phyloP scores from a whole-genome alignment of 306 rosid species.

The Lithocarpus polystachyus region DNA sequence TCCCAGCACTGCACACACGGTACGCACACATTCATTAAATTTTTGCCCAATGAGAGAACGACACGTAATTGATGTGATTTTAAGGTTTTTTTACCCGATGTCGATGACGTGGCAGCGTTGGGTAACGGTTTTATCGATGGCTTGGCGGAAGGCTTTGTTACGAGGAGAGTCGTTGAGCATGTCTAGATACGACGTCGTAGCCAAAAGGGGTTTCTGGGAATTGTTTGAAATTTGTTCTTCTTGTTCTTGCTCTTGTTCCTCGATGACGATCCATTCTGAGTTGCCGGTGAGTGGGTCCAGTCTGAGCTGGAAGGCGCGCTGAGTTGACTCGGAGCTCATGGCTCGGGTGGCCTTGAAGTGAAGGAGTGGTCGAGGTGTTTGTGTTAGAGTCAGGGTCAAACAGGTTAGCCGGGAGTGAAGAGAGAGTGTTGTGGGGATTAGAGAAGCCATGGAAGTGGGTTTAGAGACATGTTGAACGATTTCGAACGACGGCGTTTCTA shows the following conservation, averaged over 20 bases:
- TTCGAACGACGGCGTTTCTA: not conserved
- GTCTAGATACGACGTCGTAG: slow-evolving; percentile 80
- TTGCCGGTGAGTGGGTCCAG: slow-evolving; percentile 76
- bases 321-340: slow-evolving; percentile 57
- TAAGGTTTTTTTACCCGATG: slow-evolving; percentile 54
- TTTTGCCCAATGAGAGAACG: not conserved
- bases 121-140: slow-evolving; percentile 70
- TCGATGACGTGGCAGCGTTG: slow-evolving; percentile 79
- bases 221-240: slow-evolving; percentile 17
- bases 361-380: not conserved
- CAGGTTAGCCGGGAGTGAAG: slow-evolving; percentile 7
- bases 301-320: slow-evolving; percentile 74
- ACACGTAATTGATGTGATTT: not conserved
- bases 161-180: slow-evolving; percentile 84
- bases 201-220: slow-evolving; percentile 52
- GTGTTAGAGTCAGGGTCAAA: not conserved
- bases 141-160: slow-evolving; percentile 66
- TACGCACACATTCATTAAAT: not conserved
- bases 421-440: slow-evolving; percentile 31
- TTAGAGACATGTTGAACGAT: not conserved
- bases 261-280: slow-evolving; percentile 90
- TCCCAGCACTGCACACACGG: slow-evolving; percentile 66
- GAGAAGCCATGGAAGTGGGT: slow-evolving; percentile 27
- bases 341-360: slow-evolving; percentile 26
- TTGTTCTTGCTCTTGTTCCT: slow-evolving; percentile 34